Conservation (phyloP, 495 filamentous ascomycete genomes). For the Penicillium ucsense region DNA sequence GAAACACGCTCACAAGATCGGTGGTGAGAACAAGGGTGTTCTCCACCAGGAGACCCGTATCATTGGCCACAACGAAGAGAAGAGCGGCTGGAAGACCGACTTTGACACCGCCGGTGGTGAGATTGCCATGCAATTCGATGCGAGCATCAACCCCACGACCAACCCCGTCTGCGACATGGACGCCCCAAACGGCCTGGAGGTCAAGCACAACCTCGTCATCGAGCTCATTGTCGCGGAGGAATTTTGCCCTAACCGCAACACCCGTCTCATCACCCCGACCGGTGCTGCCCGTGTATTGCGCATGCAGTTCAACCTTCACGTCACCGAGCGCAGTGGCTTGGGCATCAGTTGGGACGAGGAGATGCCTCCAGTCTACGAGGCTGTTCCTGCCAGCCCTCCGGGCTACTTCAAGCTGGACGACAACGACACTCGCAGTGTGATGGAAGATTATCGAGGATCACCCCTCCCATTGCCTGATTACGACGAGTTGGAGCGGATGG, state of each 20-base stretch:
- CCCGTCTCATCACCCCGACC: slow-evolving; percentile 67
- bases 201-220: slow-evolving; percentile 76
- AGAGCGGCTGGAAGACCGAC: slow-evolving; percentile 93
- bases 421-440: slow-evolving; percentile 23
- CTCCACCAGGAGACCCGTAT: slow-evolving; percentile 66
- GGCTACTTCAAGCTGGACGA: slow-evolving; percentile 50
- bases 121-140: slow-evolving; percentile 78
- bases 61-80: slow-evolving; percentile 66
- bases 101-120: slow-evolving; percentile 59
- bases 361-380: slow-evolving; percentile 86
- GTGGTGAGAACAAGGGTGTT: slow-evolving; percentile 64
- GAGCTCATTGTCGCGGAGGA: slow-evolving; percentile 95
- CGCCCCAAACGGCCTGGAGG: slow-evolving; percentile 63
- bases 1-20: slow-evolving; percentile 65
- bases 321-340: slow-evolving; percentile 78
- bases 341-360: slow-evolving; percentile 98
- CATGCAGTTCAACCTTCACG: slow-evolving; percentile 75
- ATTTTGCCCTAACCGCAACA: slow-evolving; percentile 62
- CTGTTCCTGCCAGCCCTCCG: slow-evolving; percentile 83
- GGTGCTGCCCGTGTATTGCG: slow-evolving; percentile 84
- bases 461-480: slow-evolving; percentile 33
- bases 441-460: slow-evolving; percentile 38
- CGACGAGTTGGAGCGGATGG: slow-evolving; percentile 36
- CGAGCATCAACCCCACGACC: slow-evolving; percentile 48
- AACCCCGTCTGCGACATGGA: slow-evolving; percentile 73